Evolutionary conservation across 768 basidiomycete species (phyloP).

Genomic region (Gyrodon lividus): DNA sequence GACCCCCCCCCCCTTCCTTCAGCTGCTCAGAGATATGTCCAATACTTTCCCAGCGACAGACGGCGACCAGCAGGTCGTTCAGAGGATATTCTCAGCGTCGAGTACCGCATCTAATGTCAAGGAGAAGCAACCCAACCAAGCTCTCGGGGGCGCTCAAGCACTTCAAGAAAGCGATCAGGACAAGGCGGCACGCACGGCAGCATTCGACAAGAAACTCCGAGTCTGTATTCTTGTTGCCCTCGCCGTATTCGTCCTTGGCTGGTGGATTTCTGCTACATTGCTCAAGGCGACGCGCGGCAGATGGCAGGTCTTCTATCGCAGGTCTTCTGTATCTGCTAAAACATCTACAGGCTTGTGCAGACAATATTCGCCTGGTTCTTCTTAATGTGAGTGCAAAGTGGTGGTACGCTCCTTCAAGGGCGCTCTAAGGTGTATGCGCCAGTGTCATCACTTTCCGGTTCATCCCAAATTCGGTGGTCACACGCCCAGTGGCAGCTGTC

Average conservation of each 20-base stretch:
- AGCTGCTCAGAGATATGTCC: conserved; percentile 17
- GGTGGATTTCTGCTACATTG: conserved; percentile 82
- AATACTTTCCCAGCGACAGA: conserved; percentile 2
- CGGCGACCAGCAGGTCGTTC: conserved; percentile 7
- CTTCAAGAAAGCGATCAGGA: conserved; percentile 10
- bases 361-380: conserved; percentile 84
- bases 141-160: conserved; percentile 13
- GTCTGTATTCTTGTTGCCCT: conserved; percentile 50
- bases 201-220: conserved; percentile 29
- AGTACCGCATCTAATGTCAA: conserved; percentile 13
- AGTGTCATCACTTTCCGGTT: conserved; percentile 84
- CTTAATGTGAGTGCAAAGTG: conserved; percentile 50
- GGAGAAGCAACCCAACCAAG: conserved; percentile 13
- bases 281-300: conserved; percentile 68
- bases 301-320: conserved; percentile 47
- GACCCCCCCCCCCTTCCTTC: too few species aligned
- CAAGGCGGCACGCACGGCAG: neutral
- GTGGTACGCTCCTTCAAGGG: neutral
- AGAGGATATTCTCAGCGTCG: conserved; percentile 20
- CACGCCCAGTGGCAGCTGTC: conserved; percentile 66
- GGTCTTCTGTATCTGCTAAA: conserved; percentile 1
- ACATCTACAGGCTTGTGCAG: conserved; percentile 63
- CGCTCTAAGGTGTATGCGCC: neutral
- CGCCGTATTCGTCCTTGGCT: conserved; percentile 67
- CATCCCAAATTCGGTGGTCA: conserved; percentile 68